Percentiles rank a stretch among this genome's conserved stretches.
Conservation (phyloP, 495 filamentous ascomycete genomes). For the Penicillium daleae region DNA sequence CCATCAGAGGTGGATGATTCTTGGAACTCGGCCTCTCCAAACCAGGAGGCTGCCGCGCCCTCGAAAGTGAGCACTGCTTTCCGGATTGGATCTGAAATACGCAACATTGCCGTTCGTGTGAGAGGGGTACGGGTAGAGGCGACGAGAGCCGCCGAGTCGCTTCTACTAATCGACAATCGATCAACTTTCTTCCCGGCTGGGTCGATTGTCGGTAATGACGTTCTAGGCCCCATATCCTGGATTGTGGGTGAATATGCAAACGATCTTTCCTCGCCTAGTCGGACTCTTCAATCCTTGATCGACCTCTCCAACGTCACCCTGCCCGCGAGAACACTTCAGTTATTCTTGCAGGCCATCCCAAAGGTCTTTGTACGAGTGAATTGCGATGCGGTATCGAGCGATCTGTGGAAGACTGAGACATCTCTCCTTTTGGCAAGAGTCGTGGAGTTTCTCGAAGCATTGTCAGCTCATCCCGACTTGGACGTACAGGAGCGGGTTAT, state of each 20-base stretch:
- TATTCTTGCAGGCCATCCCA: conserved; percentile 83
- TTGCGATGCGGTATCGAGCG: conserved; percentile 60
- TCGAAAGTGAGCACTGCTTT: conserved; percentile 53
- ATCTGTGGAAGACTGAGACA: conserved; percentile 68
- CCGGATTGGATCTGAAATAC: conserved; percentile 79
- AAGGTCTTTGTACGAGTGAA: conserved; percentile 78
- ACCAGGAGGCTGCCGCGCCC: conserved; percentile 23
- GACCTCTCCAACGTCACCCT: conserved; percentile 64
- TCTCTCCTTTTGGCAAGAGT: conserved; percentile 77
- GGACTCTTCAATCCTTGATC: conserved; percentile 71
- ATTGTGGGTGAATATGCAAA: conserved; percentile 84
- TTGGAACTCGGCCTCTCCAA: conserved; percentile 22
- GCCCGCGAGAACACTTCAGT: conserved; percentile 64
- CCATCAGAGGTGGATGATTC: conserved; percentile 27
- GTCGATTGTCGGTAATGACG: conserved; percentile 56
- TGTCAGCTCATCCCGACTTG: conserved; percentile 78
- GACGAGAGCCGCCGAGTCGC: conserved; percentile 77
- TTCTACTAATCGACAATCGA: conserved; percentile 60
- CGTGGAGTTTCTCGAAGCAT: conserved; percentile 75
- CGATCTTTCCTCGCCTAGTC: conserved; percentile 64
- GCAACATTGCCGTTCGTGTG: conserved; percentile 91
- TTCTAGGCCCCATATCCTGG: conserved; percentile 77
- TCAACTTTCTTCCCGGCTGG: conserved; percentile 49
- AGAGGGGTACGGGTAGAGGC: conserved; percentile 75
- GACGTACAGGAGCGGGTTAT: conserved; percentile 97